Conservation (phyloP, 169 alveolate genomes). For the Plasmodium cynomolgi region DNA sequence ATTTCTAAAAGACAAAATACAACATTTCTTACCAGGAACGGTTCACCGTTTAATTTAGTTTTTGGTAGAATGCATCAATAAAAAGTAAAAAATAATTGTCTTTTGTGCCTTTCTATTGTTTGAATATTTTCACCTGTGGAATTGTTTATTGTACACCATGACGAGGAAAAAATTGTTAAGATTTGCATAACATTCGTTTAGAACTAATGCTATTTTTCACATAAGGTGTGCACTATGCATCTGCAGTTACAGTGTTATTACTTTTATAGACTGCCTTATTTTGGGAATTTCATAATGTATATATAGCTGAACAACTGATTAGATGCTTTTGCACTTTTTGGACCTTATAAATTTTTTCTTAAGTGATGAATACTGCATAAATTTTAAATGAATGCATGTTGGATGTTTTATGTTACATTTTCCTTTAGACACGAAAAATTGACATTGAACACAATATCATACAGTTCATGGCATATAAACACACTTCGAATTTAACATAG, state of each 20-base stretch:
- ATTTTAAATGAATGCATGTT: not conserved
- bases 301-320: not conserved
- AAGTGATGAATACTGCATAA: not conserved
- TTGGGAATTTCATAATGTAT: not conserved
- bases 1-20: not conserved
- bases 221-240: not conserved
- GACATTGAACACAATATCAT: not conserved
- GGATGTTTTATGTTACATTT: not conserved
- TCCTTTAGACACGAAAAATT: not conserved
- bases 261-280: not conserved
- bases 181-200: not conserved
- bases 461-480: not conserved
- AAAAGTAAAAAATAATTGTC: not conserved
- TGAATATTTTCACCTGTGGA: not conserved
- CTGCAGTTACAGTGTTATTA: not conserved
- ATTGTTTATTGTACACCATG: not conserved
- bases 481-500: not conserved
- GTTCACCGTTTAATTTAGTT: not conserved
- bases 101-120: not conserved
- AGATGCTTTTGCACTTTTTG: not conserved
- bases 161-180: not conserved
- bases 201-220: not conserved
- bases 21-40: not conserved
- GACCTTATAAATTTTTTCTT: not conserved
- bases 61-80: not conserved